A percentile compares a stretch with the other conserved stretches of the same genome.
phyloP scores from a whole-genome alignment of 2,329 filamentous ascomycete species.

The Chaetomiaceae sp. region DNA sequence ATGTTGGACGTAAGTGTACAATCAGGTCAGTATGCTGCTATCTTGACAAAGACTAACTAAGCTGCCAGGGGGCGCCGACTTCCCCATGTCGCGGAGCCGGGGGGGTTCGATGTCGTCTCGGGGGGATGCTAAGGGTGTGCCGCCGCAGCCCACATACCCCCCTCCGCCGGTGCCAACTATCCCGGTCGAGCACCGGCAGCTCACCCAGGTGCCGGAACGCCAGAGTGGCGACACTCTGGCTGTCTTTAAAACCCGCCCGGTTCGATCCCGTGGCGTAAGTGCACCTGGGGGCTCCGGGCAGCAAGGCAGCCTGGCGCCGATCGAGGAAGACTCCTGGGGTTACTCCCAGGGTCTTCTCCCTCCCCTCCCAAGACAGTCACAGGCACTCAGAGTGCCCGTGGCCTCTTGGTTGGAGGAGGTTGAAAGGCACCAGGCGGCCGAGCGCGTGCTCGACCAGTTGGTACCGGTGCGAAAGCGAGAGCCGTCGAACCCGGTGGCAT shows the following conservation, averaged over 20 bases:
- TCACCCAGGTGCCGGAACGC: not conserved
- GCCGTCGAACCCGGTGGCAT: too few relatives aligned
- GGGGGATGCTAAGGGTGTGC: not conserved
- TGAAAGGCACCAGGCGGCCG: not conserved
- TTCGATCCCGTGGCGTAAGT: not conserved
- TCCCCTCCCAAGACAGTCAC: not conserved
- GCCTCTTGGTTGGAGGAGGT: not conserved
- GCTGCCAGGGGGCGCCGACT: slow-evolving; percentile 11
- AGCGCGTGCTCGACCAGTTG: not conserved
- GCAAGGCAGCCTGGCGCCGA: not conserved
- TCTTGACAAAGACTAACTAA: not conserved
- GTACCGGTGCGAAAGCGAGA: not conserved
- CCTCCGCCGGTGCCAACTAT: not conserved
- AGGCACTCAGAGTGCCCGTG: not conserved
- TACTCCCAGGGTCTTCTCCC: not conserved
- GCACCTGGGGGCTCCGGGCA: not conserved
- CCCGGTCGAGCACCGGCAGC: not conserved
- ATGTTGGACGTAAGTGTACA: slow-evolving; percentile 16
- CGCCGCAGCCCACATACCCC: not conserved
- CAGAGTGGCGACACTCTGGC: not conserved
- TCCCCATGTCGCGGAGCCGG: slow-evolving; percentile 7
- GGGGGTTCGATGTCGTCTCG: not conserved
- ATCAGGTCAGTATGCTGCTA: not conserved
- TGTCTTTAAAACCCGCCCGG: not conserved
- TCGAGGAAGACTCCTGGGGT: not conserved